These are phyloP conservation scores for Begonia peltatifolia DNA, from an alignment of 306 rosid species.

Conservation along the genomic window DNA sequence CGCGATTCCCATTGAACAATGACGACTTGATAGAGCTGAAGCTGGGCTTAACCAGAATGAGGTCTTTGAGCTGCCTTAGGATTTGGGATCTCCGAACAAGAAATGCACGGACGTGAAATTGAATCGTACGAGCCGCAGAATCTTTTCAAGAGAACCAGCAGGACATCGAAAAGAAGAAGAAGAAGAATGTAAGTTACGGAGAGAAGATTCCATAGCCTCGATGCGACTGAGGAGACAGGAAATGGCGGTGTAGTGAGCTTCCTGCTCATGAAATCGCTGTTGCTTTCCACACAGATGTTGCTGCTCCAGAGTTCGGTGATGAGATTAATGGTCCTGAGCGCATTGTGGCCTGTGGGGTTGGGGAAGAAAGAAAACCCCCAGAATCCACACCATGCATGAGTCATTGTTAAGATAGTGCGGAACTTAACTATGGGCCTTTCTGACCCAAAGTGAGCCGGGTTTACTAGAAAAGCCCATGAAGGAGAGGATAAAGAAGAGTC, in stretches of 20 bases:
- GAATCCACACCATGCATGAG: background rate
- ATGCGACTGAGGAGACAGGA: slow-evolving; percentile 53
- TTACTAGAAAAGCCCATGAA: too few species aligned
- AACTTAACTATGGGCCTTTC: too few species aligned
- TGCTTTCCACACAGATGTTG: slow-evolving; percentile 7
- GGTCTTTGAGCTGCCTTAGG: too few species aligned
- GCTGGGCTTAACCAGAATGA: too few species aligned
- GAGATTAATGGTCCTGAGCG: slow-evolving; percentile 10
- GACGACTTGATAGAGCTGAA: slow-evolving; percentile 1
- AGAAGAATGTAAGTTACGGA: slow-evolving; percentile 18
- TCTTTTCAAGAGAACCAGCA: slow-evolving; percentile 41
- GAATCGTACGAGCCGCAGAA: slow-evolving; percentile 13
- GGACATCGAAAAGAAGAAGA: slow-evolving; percentile 1
- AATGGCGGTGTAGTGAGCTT: slow-evolving; percentile 16
- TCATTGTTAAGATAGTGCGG: too few species aligned
- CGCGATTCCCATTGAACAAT: slow-evolving; percentile 15
- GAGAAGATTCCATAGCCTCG: slow-evolving; percentile 76
- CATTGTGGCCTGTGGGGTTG: slow-evolving; percentile 5
- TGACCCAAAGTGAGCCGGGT: too few species aligned
- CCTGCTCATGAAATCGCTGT: slow-evolving; percentile 1
- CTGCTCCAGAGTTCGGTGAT: slow-evolving; percentile 10
- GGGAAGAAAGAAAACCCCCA: slow-evolving; percentile 6
- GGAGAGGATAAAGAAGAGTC: too few species aligned
- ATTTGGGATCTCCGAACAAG: too few species aligned
- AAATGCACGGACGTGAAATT: too few species aligned